phyloP scores from a whole-genome alignment of 2,329 filamentous ascomycete species.

The Alternaria rosae region DNA sequence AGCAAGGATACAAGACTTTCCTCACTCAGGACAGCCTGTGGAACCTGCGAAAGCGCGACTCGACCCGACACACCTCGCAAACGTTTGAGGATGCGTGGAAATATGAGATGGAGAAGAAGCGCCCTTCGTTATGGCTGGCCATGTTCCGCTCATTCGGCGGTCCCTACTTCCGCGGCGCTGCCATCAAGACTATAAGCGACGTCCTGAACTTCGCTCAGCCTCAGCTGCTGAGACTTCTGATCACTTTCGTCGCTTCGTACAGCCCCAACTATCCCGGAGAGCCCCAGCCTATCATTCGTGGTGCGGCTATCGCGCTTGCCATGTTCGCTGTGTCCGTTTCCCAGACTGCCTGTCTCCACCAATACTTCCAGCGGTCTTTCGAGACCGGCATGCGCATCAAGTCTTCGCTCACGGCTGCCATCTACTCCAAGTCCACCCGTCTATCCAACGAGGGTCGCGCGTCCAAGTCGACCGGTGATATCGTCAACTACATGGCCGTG shows the following conservation, averaged over 20 bases:
- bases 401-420: slow-evolving; percentile 84
- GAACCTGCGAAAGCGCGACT: slow-evolving; percentile 83
- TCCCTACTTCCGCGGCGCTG: slow-evolving; percentile 79
- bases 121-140: slow-evolving; percentile 85
- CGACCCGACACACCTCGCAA: slow-evolving; percentile 75
- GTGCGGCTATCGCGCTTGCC: slow-evolving; percentile 83
- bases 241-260: slow-evolving; percentile 85
- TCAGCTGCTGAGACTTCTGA: slow-evolving; percentile 84
- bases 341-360: slow-evolving; percentile 91
- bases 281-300: slow-evolving; percentile 77
- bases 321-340: slow-evolving; percentile 90
- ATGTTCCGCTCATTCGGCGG: slow-evolving; percentile 84
- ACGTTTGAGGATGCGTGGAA: slow-evolving; percentile 79
- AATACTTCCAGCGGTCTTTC: slow-evolving; percentile 96
- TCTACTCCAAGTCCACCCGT: slow-evolving; percentile 89
- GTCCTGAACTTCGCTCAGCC: slow-evolving; percentile 87
- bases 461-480: slow-evolving; percentile 91
- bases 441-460: slow-evolving; percentile 93
- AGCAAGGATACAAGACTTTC: slow-evolving; percentile 87
- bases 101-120: slow-evolving; percentile 72
- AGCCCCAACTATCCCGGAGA: slow-evolving; percentile 58
- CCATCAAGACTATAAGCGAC: slow-evolving; percentile 92
- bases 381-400: slow-evolving; percentile 98
- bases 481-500: slow-evolving; percentile 99
- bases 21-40: slow-evolving; percentile 95